phyloP scores from a whole-genome alignment of 169 alveolate genomes.

The Plasmodium vinckei region DNA sequence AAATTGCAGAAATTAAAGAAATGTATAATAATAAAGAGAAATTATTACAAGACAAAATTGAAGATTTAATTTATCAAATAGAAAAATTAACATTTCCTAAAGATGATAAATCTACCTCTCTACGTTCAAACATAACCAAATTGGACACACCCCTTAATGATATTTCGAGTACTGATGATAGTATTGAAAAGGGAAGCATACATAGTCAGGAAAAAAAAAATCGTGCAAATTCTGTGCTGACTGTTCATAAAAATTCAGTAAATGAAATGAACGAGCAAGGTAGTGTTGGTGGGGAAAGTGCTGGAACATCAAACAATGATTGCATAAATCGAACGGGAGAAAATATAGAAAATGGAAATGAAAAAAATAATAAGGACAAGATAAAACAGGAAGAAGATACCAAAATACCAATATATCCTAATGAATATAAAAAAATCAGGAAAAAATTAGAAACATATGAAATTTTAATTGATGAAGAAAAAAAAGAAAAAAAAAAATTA shows the following conservation, averaged over 20 bases:
- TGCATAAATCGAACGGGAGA: background rate
- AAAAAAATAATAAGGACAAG: background rate
- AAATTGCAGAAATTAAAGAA: constrained; percentile 31
- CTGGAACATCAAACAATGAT: background rate
- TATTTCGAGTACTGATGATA: background rate
- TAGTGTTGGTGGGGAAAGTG: background rate
- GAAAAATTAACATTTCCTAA: constrained; percentile 40
- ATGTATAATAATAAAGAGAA: constrained; percentile 32
- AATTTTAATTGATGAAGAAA: constrained; percentile 36
- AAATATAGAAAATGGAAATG: background rate
- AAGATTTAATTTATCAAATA: constrained; percentile 19
- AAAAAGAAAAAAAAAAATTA: constrained; percentile 19
- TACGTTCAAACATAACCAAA: too few species aligned
- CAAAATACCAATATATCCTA: constrained; percentile 57
- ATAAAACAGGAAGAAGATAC: background rate
- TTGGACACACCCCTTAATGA: background rate
- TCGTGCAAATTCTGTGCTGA: background rate
- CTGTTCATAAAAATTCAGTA: background rate
- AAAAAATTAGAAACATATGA: constrained; percentile 67
- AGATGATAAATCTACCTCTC: constrained; percentile 14
- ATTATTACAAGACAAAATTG: constrained; percentile 40
- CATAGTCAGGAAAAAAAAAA: background rate
- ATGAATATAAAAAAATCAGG: constrained; percentile 55
- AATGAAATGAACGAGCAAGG: background rate
- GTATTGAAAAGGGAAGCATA: background rate